phyloP scores from a whole-genome alignment of 208 protist genomes.

The Novymonas esmeraldas region DNA sequence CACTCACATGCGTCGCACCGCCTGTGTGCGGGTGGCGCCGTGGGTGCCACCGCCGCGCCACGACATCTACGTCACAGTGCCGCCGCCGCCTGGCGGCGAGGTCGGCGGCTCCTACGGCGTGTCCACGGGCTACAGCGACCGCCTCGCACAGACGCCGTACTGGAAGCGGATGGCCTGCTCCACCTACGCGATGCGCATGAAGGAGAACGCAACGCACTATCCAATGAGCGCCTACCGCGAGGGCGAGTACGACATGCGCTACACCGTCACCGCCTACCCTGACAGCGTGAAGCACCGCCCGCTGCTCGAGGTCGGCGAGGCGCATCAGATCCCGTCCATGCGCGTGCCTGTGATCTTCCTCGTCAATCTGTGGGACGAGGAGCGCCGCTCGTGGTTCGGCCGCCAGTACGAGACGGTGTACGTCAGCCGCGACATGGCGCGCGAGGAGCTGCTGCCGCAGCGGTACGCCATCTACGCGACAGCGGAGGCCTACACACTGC shows the following conservation, averaged over 20 bases:
- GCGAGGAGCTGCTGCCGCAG: constrained; percentile 85
- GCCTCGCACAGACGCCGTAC: constrained; percentile 78
- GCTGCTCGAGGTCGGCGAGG: constrained; percentile 87
- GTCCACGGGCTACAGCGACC: constrained; percentile 85
- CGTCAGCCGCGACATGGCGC: constrained; percentile 62
- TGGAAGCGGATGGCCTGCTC: constrained; percentile 92
- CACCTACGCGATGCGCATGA: constrained; percentile 80
- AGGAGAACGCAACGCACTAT: constrained; percentile 85
- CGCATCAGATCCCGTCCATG: constrained; percentile 71
- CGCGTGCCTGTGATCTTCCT: constrained; percentile 87
- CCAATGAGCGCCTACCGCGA: constrained; percentile 71
- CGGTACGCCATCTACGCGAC: constrained; percentile 91
- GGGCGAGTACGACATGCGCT: constrained; percentile 90
- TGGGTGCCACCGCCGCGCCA: constrained; percentile 84
- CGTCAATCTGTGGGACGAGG: constrained; percentile 80
- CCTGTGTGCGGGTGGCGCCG: constrained; percentile 48
- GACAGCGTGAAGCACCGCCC: constrained; percentile 74
- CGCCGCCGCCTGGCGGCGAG: constrained; percentile 83
- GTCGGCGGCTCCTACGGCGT: constrained; percentile 85
- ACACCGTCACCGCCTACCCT: constrained; percentile 74
- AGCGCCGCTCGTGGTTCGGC: constrained; percentile 72
- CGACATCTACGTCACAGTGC: constrained; percentile 86
- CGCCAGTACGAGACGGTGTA: constrained; percentile 88
- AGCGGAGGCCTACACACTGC: constrained; percentile 77
- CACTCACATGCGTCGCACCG: constrained; percentile 9